These are phyloP conservation scores for Russula brevipes DNA, from an alignment of 768 basidiomycete genomes.

Conservation along the genomic window DNA sequence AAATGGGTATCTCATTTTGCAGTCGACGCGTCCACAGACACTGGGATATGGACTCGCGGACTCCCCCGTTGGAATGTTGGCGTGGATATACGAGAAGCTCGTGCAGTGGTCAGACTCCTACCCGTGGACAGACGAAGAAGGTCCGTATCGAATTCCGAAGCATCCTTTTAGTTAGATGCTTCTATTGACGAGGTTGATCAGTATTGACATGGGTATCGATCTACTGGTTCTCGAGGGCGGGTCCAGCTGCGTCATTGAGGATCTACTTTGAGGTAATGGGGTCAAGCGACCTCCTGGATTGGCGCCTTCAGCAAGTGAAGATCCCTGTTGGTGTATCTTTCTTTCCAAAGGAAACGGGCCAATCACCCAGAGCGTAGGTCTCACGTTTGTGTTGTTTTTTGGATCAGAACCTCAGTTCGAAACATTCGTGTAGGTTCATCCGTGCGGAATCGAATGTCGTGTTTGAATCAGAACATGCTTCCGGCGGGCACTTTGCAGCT, in stretches of 20 bases:
- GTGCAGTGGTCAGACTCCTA: constrained; percentile 41
- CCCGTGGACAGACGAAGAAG: constrained; percentile 54
- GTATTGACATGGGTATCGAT: constrained; percentile 37
- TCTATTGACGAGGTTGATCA: constrained; percentile 10
- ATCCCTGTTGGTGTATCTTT: constrained; percentile 47
- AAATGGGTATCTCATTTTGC: constrained; percentile 32
- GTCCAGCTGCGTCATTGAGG: constrained; percentile 31
- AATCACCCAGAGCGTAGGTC: constrained; percentile 38
- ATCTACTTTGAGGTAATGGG: constrained; percentile 33
- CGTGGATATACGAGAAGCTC: constrained; percentile 38
- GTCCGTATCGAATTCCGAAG: constrained; percentile 28
- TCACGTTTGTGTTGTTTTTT: not conserved
- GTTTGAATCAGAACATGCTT: constrained; percentile 44
- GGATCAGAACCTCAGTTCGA: not conserved
- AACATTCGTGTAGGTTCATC: constrained; percentile 11
- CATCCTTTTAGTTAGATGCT: not conserved
- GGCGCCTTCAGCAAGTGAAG: constrained; percentile 3
- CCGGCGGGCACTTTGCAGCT: constrained; percentile 58
- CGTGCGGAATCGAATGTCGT: constrained; percentile 37
- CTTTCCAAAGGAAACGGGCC: constrained; percentile 47
- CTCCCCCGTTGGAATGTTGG: constrained; percentile 47
- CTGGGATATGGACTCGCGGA: constrained; percentile 50
- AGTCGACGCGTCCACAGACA: constrained; percentile 34
- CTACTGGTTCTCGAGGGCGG: constrained; percentile 36
- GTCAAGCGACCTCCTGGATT: not conserved